These are phyloP conservation scores for Debaryomycetaceae sp. DNA, from an alignment of 1,139 yeast genomes.

Conservation along the genomic window DNA sequence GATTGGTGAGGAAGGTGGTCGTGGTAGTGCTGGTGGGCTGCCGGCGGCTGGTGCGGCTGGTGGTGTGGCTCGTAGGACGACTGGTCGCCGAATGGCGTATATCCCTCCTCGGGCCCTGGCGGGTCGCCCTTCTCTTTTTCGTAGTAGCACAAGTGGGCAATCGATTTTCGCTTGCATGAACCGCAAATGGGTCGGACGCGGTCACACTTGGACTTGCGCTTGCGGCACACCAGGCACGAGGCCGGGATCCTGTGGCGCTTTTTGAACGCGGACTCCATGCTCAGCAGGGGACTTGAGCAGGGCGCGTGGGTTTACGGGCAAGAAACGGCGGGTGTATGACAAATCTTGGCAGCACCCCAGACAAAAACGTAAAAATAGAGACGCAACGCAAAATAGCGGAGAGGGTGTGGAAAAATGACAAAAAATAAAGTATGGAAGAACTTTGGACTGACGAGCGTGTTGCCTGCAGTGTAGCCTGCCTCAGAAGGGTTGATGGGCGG, in stretches of 20 bases:
- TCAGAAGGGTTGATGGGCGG: too few species aligned
- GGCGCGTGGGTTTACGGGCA: too few species aligned
- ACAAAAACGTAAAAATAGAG: too few species aligned
- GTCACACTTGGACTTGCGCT: constrained; percentile 52
- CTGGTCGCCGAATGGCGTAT: constrained; percentile 5
- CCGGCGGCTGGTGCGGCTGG: constrained; percentile 4
- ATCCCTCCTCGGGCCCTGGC: constrained; percentile 5
- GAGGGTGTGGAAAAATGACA: not conserved
- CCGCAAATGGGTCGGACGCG: constrained; percentile 67
- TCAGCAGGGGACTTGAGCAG: too few species aligned
- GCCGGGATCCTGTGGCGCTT: constrained; percentile 42
- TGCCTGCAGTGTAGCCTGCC: too few species aligned
- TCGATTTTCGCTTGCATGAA: constrained; percentile 67
- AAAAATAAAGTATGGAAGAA: too few species aligned
- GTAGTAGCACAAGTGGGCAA: constrained; percentile 68
- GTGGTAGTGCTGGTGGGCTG: constrained; percentile 5
- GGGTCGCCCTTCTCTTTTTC: constrained; percentile 30
- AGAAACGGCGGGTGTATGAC: too few species aligned
- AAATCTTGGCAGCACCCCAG: too few species aligned
- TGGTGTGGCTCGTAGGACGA: too few species aligned
- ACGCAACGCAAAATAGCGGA: not conserved
- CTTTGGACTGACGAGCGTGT: too few species aligned
- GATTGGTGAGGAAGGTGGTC: constrained; percentile 6
- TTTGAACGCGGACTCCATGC: constrained; percentile 7
- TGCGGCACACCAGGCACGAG: constrained; percentile 45